Evolutionary conservation across 2,329 filamentous ascomycete species (phyloP).

Genomic region (Sordariomycetes sp.): DNA sequence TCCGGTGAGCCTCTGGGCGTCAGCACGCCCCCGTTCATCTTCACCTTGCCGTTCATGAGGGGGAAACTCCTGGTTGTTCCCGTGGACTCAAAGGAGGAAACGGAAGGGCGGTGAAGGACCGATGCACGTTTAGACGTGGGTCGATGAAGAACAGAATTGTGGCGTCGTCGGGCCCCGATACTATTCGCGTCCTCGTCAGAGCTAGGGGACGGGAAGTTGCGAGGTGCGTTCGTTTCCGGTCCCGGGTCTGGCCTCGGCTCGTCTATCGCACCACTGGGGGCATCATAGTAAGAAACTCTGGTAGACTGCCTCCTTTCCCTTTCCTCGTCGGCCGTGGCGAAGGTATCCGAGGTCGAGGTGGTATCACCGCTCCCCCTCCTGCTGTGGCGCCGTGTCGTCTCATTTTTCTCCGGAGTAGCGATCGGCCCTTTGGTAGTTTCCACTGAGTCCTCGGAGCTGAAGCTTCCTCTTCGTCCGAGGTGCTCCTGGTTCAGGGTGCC

Average conservation of each 20-base stretch:
- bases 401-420: constrained; percentile 5
- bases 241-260: neutral
- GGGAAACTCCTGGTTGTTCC: constrained; percentile 54
- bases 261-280: constrained; percentile 8
- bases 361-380: constrained; percentile 38
- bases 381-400: constrained; percentile 12
- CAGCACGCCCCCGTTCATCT: constrained; percentile 31
- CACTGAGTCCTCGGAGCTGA: constrained; percentile 48
- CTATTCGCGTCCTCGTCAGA: constrained; percentile 14
- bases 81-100: constrained; percentile 45
- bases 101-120: constrained; percentile 40
- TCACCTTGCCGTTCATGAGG: constrained; percentile 38
- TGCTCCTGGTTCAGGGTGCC: constrained; percentile 56
- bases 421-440: constrained; percentile 47
- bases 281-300: constrained; percentile 11
- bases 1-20: constrained; percentile 40
- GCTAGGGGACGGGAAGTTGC: constrained; percentile 4
- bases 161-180: constrained; percentile 5
- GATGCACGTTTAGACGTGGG: constrained; percentile 23
- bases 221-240: neutral
- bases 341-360: constrained; percentile 39
- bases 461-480: constrained; percentile 37
- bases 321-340: constrained; percentile 44
- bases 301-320: constrained; percentile 25
- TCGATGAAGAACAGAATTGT: constrained; percentile 27